Percentiles rank a stretch among this genome's conserved stretches.
These are phyloP conservation scores for Isoetes taiwanensis DNA, from an alignment of 75 land plant species.

Conservation along the genomic window DNA sequence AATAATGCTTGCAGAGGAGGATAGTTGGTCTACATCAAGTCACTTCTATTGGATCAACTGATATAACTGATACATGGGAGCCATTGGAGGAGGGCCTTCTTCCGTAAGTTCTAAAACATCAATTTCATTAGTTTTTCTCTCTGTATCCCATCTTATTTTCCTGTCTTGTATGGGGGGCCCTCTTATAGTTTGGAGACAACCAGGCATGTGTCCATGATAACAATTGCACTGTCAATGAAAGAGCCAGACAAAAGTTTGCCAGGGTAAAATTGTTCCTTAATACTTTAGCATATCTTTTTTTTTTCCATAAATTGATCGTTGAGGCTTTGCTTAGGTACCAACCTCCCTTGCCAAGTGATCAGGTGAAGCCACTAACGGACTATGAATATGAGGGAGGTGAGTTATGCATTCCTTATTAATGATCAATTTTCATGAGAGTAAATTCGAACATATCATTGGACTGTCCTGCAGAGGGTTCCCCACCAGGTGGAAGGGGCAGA, in stretches of 20 bases:
- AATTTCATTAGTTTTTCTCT: neutral
- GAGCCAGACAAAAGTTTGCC: constrained; percentile 56
- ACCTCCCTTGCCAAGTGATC: neutral
- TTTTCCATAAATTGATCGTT: neutral
- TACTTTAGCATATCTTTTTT: neutral
- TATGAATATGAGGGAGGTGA: constrained; percentile 3
- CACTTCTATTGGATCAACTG: constrained; percentile 86
- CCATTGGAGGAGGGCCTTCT: constrained; percentile 92
- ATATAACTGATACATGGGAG: constrained; percentile 88
- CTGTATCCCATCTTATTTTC: constrained; percentile 1
- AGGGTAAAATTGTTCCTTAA: constrained; percentile 31
- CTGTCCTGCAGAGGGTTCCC: neutral
- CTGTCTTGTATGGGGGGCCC: neutral
- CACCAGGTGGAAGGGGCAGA: constrained; percentile 7
- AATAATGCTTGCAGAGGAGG: constrained; percentile 43
- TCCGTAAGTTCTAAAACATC: constrained; percentile 40
- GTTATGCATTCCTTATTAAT: neutral
- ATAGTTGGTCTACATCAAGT: constrained; percentile 86
- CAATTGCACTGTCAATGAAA: constrained; percentile 63
- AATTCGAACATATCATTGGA: neutral
- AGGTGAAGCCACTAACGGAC: neutral
- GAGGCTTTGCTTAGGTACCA: neutral
- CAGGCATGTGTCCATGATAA: constrained; percentile 88
- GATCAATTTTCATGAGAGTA: neutral
- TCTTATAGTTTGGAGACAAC: constrained; percentile 61